Evolutionary conservation across 306 rosid genomes (phyloP).

Genomic region (Quercus engelmannii): DNA sequence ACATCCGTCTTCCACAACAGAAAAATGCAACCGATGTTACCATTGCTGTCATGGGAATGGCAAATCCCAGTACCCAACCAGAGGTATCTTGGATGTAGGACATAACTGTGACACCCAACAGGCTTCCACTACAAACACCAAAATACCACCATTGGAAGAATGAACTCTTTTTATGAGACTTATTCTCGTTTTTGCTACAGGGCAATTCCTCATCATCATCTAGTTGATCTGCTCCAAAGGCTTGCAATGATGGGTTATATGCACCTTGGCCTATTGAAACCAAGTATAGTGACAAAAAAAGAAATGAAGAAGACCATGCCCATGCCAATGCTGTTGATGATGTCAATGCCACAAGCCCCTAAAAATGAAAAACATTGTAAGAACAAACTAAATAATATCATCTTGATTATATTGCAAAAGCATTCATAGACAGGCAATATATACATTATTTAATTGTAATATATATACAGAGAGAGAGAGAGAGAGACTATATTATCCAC

Average conservation of each 20-base stretch:
- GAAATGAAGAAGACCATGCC: slow-evolving; percentile 60
- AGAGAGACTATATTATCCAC: not conserved
- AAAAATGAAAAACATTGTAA: not conserved
- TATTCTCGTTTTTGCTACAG: slow-evolving; percentile 42
- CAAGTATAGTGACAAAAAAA: slow-evolving; percentile 68
- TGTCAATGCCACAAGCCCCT: slow-evolving; percentile 91
- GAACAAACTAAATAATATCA: not conserved
- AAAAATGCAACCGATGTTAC: slow-evolving; percentile 48
- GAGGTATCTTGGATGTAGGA: slow-evolving; percentile 89
- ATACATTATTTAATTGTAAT: not conserved
- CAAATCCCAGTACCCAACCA: slow-evolving; percentile 89
- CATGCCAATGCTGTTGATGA: slow-evolving; percentile 64
- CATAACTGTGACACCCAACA: slow-evolving; percentile 82
- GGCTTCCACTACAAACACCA: slow-evolving; percentile 80
- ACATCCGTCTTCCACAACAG: slow-evolving; percentile 62
- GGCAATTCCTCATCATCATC: slow-evolving; percentile 71
- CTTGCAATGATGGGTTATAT: slow-evolving; percentile 89
- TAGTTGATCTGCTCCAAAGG: slow-evolving; percentile 88
- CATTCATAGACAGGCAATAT: not conserved
- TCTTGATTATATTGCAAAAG: not conserved
- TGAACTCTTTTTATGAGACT: slow-evolving; percentile 40
- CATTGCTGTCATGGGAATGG: slow-evolving; percentile 80
- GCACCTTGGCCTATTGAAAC: slow-evolving; percentile 90
- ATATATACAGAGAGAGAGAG: not conserved
- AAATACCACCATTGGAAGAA: slow-evolving; percentile 94